These are phyloP conservation scores for Aaosphaeria pasadenensis DNA, from an alignment of 2,329 filamentous ascomycete species.

Conservation along the genomic window DNA sequence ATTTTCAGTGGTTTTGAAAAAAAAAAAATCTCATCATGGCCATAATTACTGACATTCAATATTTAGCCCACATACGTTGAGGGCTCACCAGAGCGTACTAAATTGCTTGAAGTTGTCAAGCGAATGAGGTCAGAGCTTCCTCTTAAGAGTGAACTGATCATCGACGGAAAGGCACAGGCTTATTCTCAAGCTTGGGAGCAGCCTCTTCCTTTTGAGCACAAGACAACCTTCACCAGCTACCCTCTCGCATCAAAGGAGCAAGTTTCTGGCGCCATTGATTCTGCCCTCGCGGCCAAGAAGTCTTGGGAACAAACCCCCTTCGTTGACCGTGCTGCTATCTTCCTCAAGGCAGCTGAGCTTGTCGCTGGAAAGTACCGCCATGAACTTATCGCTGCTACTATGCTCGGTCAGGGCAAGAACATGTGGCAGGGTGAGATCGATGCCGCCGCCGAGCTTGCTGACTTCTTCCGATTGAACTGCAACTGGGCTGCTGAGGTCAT, in stretches of 20 bases:
- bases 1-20: too few species aligned
- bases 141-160: not conserved
- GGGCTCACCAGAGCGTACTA: not conserved
- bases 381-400: slow-evolving; percentile 92
- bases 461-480: slow-evolving; percentile 90
- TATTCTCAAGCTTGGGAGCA: not conserved
- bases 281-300: slow-evolving; percentile 80
- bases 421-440: slow-evolving; percentile 98
- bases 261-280: slow-evolving; percentile 75
- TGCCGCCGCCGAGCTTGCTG: slow-evolving; percentile 81
- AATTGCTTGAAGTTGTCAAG: not conserved
- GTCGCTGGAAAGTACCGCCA: slow-evolving; percentile 91
- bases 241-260: slow-evolving; percentile 75
- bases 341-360: slow-evolving; percentile 92
- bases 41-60: not conserved
- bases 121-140: not conserved
- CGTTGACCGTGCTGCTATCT: slow-evolving; percentile 85
- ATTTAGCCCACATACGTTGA: not conserved
- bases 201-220: not conserved
- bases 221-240: slow-evolving; percentile 65
- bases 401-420: slow-evolving; percentile 97
- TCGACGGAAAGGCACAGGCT: not conserved
- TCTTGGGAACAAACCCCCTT: slow-evolving; percentile 87
- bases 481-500: slow-evolving; percentile 86
- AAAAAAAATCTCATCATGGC: too few species aligned